Evolutionary conservation across 257 asterid species (phyloP).

Genomic region (Salvia splendens): DNA sequence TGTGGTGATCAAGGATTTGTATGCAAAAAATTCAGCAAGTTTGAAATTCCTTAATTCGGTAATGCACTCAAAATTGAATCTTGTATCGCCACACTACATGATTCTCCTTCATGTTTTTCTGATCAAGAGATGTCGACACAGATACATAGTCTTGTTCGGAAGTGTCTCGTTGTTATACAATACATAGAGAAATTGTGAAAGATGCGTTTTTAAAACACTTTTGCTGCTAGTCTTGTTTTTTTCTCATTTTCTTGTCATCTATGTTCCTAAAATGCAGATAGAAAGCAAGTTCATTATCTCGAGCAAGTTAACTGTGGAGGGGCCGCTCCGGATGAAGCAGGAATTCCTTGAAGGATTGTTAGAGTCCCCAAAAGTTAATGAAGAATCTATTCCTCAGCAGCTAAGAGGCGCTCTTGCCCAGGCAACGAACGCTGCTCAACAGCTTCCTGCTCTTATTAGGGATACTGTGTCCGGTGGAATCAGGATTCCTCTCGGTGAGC

Average conservation of each 20-base stretch:
- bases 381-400: conserved; percentile 70
- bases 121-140: neutral
- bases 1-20: conserved; percentile 76
- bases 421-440: conserved; percentile 60
- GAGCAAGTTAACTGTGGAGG: conserved; percentile 73
- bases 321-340: conserved; percentile 84
- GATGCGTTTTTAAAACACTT: neutral
- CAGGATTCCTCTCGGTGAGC: conserved; percentile 76
- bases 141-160: neutral
- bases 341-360: conserved; percentile 73
- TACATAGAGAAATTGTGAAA: neutral
- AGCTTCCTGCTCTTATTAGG: conserved; percentile 65
- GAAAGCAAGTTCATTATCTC: conserved; percentile 64
- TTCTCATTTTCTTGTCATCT: too few species aligned
- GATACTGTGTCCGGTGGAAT: conserved; percentile 62
- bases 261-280: conserved; percentile 52
- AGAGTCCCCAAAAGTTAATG: conserved; percentile 69
- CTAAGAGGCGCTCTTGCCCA: conserved; percentile 61
- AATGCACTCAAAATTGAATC: conserved; percentile 18
- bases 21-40: conserved; percentile 58
- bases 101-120: neutral
- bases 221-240: neutral
- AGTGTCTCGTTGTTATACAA: neutral
- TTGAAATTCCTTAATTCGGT: conserved; percentile 70
- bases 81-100: neutral